Evolutionary conservation across 2,329 filamentous ascomycete species (phyloP).

Genomic region (Exophiala mesophila): DNA sequence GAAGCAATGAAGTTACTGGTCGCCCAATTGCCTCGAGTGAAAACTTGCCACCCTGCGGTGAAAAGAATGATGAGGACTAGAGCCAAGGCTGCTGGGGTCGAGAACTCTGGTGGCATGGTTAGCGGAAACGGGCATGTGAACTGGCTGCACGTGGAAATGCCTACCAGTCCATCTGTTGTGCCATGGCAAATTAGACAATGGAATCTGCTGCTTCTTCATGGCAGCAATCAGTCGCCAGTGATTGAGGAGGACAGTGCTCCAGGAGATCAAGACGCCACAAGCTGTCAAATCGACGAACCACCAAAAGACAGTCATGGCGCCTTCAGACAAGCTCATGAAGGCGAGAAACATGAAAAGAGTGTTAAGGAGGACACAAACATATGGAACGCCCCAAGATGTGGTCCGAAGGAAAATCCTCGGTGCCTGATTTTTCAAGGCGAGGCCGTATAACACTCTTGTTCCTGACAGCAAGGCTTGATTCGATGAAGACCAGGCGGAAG

Average conservation of each 20-base stretch:
- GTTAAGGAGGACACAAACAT: conserved; percentile 23
- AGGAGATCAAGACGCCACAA: conserved; percentile 59
- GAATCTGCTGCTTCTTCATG: conserved; percentile 52
- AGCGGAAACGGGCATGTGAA: too few species aligned
- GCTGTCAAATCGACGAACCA: conserved; percentile 61
- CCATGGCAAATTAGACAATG: conserved; percentile 53
- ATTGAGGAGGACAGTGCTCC: conserved; percentile 57
- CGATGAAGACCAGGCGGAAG: conserved; percentile 40
- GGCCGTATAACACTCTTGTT: conserved; percentile 36
- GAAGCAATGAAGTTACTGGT: conserved; percentile 55
- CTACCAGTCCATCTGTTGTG: conserved; percentile 58
- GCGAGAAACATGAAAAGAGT: conserved; percentile 26
- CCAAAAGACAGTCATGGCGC: conserved; percentile 59
- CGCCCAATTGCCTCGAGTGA: conserved; percentile 57
- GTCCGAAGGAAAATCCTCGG: conserved; percentile 31
- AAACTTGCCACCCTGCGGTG: conserved; percentile 63
- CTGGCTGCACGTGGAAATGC: too few species aligned
- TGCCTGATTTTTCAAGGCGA: conserved; percentile 37
- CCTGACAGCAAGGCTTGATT: conserved; percentile 38
- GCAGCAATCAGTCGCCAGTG: conserved; percentile 55
- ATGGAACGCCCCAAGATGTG: conserved; percentile 24
- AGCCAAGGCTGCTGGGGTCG: conserved; percentile 56
- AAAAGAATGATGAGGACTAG: conserved; percentile 62
- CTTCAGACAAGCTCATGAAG: conserved; percentile 31
- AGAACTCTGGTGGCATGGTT: conserved; percentile 44